A percentile compares a stretch with the other conserved stretches of the same genome.
phyloP scores from a whole-genome alignment of 768 basidiomycete genomes.

The Crucibulum laeve region DNA sequence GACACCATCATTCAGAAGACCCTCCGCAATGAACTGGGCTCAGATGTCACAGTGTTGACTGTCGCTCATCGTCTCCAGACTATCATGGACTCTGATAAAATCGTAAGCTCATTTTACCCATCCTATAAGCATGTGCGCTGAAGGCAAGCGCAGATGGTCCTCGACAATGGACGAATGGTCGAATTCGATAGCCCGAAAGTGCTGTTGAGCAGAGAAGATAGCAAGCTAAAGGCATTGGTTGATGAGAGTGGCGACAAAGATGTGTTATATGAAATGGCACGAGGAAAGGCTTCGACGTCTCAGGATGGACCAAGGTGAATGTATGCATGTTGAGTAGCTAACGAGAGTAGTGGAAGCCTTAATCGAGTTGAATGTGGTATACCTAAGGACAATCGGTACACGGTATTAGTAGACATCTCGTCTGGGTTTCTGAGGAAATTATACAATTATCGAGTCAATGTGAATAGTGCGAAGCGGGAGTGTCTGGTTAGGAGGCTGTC shows the following conservation, averaged over 20 bases:
- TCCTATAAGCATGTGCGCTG: background rate
- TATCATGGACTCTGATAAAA: conserved; percentile 55
- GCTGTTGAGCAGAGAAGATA: conserved; percentile 48
- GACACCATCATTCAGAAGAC: conserved; percentile 66
- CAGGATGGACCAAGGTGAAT: too few relatives aligned
- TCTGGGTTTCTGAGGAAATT: too few relatives aligned
- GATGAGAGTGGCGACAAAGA: conserved; percentile 54
- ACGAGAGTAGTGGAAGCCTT: too few relatives aligned
- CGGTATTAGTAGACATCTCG: too few relatives aligned
- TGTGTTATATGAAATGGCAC: conserved; percentile 38
- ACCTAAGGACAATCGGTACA: too few relatives aligned
- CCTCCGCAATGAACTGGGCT: conserved; percentile 57
- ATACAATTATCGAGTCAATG: too few relatives aligned
- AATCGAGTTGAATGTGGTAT: too few relatives aligned
- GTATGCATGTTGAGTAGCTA: too few relatives aligned
- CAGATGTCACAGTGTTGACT: conserved; percentile 51
- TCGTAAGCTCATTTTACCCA: conserved; percentile 8
- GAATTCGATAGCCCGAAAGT: conserved; percentile 53
- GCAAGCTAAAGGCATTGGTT: conserved; percentile 48
- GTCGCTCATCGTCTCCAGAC: conserved; percentile 63
- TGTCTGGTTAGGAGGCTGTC: too few relatives aligned
- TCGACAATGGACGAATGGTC: conserved; percentile 42
- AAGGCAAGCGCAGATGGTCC: conserved; percentile 26
- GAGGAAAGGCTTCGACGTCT: background rate
- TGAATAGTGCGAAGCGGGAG: too few relatives aligned